phyloP scores from a whole-genome alignment of 352 stramenopile genomes.

The Elongisporangium anandrum region DNA sequence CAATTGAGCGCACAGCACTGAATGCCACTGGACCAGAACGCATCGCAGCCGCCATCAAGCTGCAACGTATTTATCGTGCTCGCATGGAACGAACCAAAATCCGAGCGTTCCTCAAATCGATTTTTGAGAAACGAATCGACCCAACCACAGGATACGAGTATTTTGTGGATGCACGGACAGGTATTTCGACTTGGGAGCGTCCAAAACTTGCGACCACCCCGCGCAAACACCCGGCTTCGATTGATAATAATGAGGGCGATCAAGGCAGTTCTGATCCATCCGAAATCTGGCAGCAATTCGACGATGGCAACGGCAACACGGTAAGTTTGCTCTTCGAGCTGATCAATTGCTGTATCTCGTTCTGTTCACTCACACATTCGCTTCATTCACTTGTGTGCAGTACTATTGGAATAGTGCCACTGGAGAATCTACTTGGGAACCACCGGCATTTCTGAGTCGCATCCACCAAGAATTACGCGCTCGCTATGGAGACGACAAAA shows the following conservation, averaged over 20 bases:
- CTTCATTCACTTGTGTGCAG: slow-evolving; percentile 13
- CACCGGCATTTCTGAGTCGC: slow-evolving; percentile 39
- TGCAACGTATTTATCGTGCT: slow-evolving; percentile 69
- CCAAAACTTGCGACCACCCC: slow-evolving; percentile 19
- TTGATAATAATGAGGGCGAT: slow-evolving; percentile 10
- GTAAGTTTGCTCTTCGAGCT: slow-evolving; percentile 13
- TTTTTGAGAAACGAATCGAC: slow-evolving; percentile 55
- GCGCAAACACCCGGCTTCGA: slow-evolving; percentile 5
- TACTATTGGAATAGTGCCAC: slow-evolving; percentile 74
- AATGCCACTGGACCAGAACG: slow-evolving; percentile 69
- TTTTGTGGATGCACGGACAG: slow-evolving; percentile 63
- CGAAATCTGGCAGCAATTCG: slow-evolving; percentile 48
- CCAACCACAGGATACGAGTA: slow-evolving; percentile 33
- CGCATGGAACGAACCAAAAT: slow-evolving; percentile 63
- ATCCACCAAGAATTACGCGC: slow-evolving; percentile 51
- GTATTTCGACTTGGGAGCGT: slow-evolving; percentile 51
- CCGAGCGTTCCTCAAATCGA: slow-evolving; percentile 39
- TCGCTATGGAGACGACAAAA: slow-evolving; percentile 46
- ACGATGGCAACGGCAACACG: slow-evolving; percentile 60
- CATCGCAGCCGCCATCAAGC: slow-evolving; percentile 43
- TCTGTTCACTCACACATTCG: background rate
- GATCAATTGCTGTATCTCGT: slow-evolving; percentile 4
- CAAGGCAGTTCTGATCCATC: slow-evolving; percentile 4
- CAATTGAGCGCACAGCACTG: slow-evolving; percentile 31
- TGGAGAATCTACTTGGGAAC: slow-evolving; percentile 59